phyloP scores from a whole-genome alignment of 2,329 filamentous ascomycete genomes.

The Aspergillus novoparasiticus region DNA sequence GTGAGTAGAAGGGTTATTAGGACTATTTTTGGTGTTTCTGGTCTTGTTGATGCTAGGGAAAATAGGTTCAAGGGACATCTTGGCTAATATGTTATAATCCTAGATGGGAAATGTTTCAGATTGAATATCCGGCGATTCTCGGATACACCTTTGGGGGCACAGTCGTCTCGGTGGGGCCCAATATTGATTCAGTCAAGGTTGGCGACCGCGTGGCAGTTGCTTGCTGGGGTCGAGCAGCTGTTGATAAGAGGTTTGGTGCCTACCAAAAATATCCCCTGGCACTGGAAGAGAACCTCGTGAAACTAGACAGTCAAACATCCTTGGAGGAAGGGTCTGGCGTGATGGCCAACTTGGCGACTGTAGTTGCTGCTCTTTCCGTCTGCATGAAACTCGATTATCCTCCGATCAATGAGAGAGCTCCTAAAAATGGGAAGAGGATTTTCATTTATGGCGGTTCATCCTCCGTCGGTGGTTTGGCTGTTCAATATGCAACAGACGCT shows the following conservation, averaged over 20 bases:
- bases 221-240: background rate
- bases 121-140: constrained; percentile 18
- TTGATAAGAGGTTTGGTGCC: constrained; percentile 20
- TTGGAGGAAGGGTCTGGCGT: constrained; percentile 13
- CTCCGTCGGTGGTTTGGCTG: constrained; percentile 6
- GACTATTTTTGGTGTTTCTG: background rate
- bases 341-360: constrained; percentile 23
- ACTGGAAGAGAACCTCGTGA: constrained; percentile 7
- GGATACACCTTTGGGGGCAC: constrained; percentile 20
- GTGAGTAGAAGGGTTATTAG: background rate
- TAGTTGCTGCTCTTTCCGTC: constrained; percentile 19
- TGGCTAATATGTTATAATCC: background rate
- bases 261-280: constrained; percentile 24
- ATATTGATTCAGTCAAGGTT: constrained; percentile 12
- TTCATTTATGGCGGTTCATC: constrained; percentile 17
- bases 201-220: constrained; percentile 19
- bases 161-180: constrained; percentile 17
- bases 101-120: background rate
- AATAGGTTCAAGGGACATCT: background rate
- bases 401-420: background rate
- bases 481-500: constrained; percentile 13
- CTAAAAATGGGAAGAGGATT: constrained; percentile 8
- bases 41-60: background rate
- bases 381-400: constrained; percentile 19
- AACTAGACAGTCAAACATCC: constrained; percentile 4